Base-by-base conservation (phyloP, 192 early-diverging fungal species). In the Coemansia guatemalensis region DNA sequence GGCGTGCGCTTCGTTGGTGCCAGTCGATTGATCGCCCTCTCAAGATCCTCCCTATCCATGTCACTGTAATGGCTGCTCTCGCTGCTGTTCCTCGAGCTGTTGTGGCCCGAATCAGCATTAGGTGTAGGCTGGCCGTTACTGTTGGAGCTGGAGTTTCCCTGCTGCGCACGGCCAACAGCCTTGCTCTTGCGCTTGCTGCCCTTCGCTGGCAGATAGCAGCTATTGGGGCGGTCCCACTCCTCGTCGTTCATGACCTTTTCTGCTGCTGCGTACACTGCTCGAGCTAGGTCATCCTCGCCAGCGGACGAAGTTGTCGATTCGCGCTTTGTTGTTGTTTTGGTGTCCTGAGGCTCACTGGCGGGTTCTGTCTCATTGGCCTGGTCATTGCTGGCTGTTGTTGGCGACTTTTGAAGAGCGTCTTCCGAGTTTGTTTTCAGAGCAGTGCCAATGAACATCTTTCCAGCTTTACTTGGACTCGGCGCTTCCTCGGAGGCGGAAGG, bases 161-260 rank as follows among this genome's bases (percentile, higher is more conserved):
- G 21, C 18, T 49, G 26, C 22, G 30, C 30, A 4, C 22, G 21
- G 47, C 58, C n/a, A n/a, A 27, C 21, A 41, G 23, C 24, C 39
- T 41, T 53, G 56, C 55, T 48, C 47, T 51, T 69, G 50, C 51
- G 51, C 55, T 53, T 69, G 41, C 17, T 27, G 23, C 14, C 48
- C 24, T 18, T 33, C 23, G 23, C 30, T 18, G 64, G 50, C 58
- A 75, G 23, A 33, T 69, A 71, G 47, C 57, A 65, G 69, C 69
- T 78, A 62, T 53, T 50, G 18, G 75, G 75, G 9, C 69, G 69
- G 6, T 78, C 75, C 75, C 75, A 78, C 52, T 69, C 66, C 67
- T 78, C 73, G 67, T 73, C 75, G 58, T 69, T 73, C 25, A 78
- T 71, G 22, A 78, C 75, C 35, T 69, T 68, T 22, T 78, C 70